Evolutionary conservation across 2,329 filamentous ascomycete species (phyloP).

Genomic region (Didymella exigua): DNA sequence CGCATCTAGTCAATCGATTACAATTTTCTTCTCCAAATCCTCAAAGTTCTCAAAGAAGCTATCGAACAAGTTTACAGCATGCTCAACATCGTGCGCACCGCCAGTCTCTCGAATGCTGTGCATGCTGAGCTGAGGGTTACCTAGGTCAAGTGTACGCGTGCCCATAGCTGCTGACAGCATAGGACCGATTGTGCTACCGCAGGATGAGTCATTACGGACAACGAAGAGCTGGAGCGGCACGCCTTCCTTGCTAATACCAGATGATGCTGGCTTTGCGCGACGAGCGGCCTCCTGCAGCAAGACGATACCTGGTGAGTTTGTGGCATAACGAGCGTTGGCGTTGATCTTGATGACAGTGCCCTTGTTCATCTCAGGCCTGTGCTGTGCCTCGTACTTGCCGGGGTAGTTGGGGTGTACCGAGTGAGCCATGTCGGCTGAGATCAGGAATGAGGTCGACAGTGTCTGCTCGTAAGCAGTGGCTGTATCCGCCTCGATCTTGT

Average conservation of each 20-base stretch:
- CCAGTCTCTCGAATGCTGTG: conserved; percentile 95
- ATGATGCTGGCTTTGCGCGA: conserved; percentile 58
- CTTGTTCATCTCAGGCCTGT: conserved; percentile 94
- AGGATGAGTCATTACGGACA: conserved; percentile 91
- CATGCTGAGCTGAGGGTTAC: conserved; percentile 95
- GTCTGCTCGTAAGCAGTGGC: conserved; percentile 93
- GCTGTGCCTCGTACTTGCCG: conserved; percentile 86
- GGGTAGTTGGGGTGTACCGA: conserved; percentile 94
- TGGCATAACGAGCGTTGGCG: conserved; percentile 95
- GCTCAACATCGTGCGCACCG: conserved; percentile 83
- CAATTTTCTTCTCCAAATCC: conserved; percentile 78
- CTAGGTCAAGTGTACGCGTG: conserved; percentile 85
- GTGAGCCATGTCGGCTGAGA: conserved; percentile 98
- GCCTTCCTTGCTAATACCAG: conserved; percentile 57
- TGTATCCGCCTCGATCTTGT: conserved; percentile 62
- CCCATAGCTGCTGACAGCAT: conserved; percentile 89
- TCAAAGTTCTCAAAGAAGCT: conserved; percentile 86
- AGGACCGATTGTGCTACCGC: conserved; percentile 96
- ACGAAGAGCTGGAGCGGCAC: conserved; percentile 96
- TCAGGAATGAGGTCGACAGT: conserved; percentile 85
- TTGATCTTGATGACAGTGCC: conserved; percentile 98
- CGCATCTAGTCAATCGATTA: conserved; percentile 69
- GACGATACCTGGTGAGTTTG: conserved; percentile 93
- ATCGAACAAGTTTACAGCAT: conserved; percentile 84
- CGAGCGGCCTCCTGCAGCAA: conserved; percentile 85